Conservation (phyloP, 768 basidiomycete genomes). For the Mycena venus region DNA sequence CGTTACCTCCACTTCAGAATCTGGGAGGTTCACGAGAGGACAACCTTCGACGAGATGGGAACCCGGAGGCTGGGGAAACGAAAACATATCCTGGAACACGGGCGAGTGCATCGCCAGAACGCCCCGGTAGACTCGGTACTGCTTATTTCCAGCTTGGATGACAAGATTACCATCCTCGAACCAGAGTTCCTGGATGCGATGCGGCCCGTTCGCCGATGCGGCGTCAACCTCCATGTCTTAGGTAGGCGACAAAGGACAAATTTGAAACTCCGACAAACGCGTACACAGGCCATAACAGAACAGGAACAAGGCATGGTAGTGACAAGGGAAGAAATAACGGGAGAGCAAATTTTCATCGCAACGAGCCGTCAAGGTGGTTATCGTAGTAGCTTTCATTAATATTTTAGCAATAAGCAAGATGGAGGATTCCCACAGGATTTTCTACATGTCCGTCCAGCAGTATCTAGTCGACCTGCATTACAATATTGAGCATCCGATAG, state of each 20-base stretch:
- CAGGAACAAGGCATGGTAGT: no score
- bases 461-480: no score
- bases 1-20: not conserved
- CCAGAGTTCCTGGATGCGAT: not conserved
- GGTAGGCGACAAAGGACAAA: not conserved
- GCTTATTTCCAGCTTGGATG: not conserved
- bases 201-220: not conserved
- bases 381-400: no score
- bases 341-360: no score
- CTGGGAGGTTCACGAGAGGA: not conserved
- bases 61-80: not conserved
- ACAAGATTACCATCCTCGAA: not conserved
- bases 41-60: constrained; percentile 2
- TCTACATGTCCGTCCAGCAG: no score
- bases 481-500: no score
- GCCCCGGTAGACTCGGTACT: not conserved
- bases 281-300: not conserved
- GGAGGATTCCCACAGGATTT: no score
- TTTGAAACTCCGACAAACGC: constrained; percentile 13
- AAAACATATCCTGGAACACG: not conserved
- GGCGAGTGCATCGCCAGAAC: not conserved
- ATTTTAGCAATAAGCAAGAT: no score
- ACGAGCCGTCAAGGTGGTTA: no score
- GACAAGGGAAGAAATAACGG: no score
- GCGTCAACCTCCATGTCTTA: not conserved